Percentiles rank a stretch among this genome's conserved stretches.
Evolutionary conservation across 192 early-diverging fungal species (phyloP).

Genomic region (Backusella tuberculispora): DNA sequence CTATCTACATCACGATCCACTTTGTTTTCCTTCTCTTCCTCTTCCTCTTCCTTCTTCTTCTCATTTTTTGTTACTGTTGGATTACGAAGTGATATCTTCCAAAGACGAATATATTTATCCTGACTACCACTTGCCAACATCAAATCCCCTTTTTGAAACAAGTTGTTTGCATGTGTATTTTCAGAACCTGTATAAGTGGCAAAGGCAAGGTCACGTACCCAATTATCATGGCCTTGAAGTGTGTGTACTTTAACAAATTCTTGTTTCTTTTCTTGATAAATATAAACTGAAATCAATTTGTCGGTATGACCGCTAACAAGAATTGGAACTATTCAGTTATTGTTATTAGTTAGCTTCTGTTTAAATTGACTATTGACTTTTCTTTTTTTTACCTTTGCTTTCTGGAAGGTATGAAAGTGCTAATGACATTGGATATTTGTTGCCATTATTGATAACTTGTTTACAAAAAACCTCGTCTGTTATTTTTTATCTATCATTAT

Average conservation of each 20-base stretch:
- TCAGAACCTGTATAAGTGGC: constrained; percentile 57
- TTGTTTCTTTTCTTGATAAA: constrained; percentile 27
- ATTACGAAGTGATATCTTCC: constrained; percentile 67
- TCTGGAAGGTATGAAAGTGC: constrained; percentile 71
- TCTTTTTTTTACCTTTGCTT: constrained; percentile 46
- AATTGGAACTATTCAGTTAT: constrained; percentile 49
- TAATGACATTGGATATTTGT: constrained; percentile 69
- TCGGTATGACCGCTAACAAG: constrained; percentile 89
- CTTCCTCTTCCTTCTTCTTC: neutral
- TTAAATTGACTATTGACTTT: neutral
- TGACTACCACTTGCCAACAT: constrained; percentile 89
- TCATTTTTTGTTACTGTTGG: neutral
- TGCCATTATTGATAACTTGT: constrained; percentile 71
- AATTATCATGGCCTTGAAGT: constrained; percentile 91
- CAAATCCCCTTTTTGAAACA: constrained; percentile 74
- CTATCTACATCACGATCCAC: constrained; percentile 31
- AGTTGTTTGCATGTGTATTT: constrained; percentile 43
- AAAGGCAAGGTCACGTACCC: constrained; percentile 85
- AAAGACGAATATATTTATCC: constrained; percentile 92
- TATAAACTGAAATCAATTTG: constrained; percentile 71
- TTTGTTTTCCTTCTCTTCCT: neutral
- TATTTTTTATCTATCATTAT: neutral
- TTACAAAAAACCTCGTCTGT: constrained; percentile 57
- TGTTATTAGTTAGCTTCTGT: neutral
- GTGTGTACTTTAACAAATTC: constrained; percentile 67